Percentiles rank a stretch among this genome's conserved stretches.
phyloP scores from a whole-genome alignment of 441 rosid species.

The Rhodomyrtus psidioides region DNA sequence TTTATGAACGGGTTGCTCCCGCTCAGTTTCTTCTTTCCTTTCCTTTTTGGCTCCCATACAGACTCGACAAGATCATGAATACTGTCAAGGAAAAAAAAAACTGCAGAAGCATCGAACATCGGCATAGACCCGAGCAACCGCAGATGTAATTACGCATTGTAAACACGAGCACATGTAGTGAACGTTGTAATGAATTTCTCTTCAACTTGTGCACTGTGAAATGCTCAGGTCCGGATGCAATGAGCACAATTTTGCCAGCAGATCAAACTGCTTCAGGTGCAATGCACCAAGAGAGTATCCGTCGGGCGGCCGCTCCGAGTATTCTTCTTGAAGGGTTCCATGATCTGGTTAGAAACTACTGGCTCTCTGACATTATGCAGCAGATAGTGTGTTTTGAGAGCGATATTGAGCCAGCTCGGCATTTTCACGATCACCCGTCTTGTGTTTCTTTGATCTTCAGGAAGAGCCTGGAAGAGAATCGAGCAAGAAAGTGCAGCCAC shows the following conservation, averaged over 20 bases:
- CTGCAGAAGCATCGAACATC: background rate
- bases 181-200: background rate
- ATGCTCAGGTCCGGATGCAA: constrained; percentile 10
- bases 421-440: background rate
- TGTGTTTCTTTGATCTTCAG: background rate
- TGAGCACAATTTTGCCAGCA: constrained; percentile 10
- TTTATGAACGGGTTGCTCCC: background rate
- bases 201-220: background rate
- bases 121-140: background rate
- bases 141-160: background rate
- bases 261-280: constrained; percentile 12
- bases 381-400: background rate
- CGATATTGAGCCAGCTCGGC: background rate
- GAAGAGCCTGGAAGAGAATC: background rate
- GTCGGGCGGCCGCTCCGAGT: background rate
- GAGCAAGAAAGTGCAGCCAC: background rate
- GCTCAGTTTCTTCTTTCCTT: background rate
- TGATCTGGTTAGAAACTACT: background rate
- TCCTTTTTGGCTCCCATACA: background rate
- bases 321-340: background rate
- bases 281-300: constrained; percentile 1
- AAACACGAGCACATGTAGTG: background rate
- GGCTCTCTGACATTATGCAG: background rate
- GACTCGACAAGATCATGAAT: background rate
- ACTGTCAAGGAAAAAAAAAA: background rate